Evolutionary conservation across 139 green algal species (phyloP).

Genomic region (Coelastrella sp.): DNA sequence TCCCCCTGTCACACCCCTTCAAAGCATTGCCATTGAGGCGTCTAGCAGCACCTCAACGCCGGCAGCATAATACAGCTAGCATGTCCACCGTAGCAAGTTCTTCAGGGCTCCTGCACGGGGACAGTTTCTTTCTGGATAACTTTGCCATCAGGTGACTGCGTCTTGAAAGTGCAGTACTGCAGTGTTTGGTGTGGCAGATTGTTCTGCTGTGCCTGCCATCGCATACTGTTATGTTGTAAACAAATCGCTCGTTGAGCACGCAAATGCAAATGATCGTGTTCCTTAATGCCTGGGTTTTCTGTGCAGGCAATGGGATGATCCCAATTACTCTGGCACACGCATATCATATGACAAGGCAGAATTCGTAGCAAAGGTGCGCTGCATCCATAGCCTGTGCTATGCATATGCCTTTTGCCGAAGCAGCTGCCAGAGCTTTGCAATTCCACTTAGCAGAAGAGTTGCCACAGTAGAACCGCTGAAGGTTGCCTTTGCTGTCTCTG

Average conservation of each 20-base stretch:
- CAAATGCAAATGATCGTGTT: too few relatives aligned
- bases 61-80: neutral
- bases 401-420: too few relatives aligned
- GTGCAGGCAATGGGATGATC: conserved; percentile 86
- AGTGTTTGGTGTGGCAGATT: too few relatives aligned
- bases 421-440: too few relatives aligned
- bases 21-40: neutral
- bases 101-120: conserved; percentile 5
- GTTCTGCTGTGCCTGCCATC: too few relatives aligned
- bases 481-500: too few relatives aligned
- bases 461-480: too few relatives aligned
- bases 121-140: conserved; percentile 87
- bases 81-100: neutral
- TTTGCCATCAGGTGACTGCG: conserved; percentile 72
- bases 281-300: too few relatives aligned
- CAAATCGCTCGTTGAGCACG: too few relatives aligned
- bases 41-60: neutral
- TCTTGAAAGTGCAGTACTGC: neutral
- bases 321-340: conserved; percentile 73
- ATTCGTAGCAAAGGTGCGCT: conserved; percentile 73
- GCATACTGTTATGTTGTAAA: too few relatives aligned
- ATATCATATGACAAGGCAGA: conserved; percentile 70
- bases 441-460: too few relatives aligned
- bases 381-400: conserved; percentile 40
- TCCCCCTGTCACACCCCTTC: neutral